A percentile compares a stretch with the other conserved stretches of the same genome.
Conservation (phyloP, 345 rosid species). For the Ceriops decandra region DNA sequence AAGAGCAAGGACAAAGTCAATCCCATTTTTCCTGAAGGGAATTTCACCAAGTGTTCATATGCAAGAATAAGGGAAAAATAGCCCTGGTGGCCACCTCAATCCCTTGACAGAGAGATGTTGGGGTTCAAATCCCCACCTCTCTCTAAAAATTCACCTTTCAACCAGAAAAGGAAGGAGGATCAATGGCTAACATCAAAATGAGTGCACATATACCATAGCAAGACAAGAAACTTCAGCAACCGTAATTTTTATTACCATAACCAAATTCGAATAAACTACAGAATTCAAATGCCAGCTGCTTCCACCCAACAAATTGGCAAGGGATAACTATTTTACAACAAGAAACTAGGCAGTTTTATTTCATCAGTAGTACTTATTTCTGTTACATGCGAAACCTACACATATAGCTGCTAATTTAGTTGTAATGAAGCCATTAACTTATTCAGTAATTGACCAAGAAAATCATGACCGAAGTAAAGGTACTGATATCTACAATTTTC, state of each 20-base stretch:
- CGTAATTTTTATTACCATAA: background rate
- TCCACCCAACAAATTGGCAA: background rate
- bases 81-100: no score
- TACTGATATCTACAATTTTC: background rate
- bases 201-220: background rate
- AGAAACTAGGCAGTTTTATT: no score
- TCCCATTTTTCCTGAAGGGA: no score
- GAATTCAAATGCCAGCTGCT: constrained; percentile 1
- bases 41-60: no score
- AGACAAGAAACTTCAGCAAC: no score
- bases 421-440: background rate
- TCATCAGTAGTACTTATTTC: background rate
- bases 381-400: background rate
- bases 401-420: constrained; percentile 1
- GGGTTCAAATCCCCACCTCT: no score
- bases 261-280: background rate
- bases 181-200: background rate
- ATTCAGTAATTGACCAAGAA: background rate
- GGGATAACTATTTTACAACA: no score
- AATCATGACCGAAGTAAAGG: background rate
- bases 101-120: no score
- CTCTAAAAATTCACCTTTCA: background rate
- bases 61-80: no score
- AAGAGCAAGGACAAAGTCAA: no score
- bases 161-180: background rate